These are phyloP conservation scores for Candida argentea DNA, from an alignment of 805 yeast species.

Conservation along the genomic window DNA sequence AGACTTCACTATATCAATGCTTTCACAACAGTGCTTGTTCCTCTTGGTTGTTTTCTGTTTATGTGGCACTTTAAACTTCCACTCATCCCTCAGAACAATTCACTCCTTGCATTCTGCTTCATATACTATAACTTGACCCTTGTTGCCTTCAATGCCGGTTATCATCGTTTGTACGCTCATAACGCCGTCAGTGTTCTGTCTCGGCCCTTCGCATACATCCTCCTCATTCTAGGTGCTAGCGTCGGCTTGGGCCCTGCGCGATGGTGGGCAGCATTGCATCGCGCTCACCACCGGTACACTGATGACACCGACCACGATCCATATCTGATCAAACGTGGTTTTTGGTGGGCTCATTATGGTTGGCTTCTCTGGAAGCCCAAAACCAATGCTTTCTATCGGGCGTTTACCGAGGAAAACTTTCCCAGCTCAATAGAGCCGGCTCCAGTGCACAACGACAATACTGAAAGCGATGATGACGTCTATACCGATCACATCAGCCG, in stretches of 20 bases:
- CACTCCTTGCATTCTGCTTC: slow-evolving; percentile 21
- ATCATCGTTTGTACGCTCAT: slow-evolving; percentile 34
- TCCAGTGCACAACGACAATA: slow-evolving; percentile 5
- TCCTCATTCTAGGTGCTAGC: slow-evolving; percentile 58
- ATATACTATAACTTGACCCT: slow-evolving; percentile 26
- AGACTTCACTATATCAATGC: slow-evolving; percentile 28
- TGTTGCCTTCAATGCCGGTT: slow-evolving; percentile 32
- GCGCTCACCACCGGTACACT: slow-evolving; percentile 84
- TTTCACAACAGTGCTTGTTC: slow-evolving; percentile 24
- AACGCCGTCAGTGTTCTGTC: slow-evolving; percentile 22
- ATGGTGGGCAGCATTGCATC: slow-evolving; percentile 76
- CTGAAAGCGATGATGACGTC: slow-evolving; percentile 4
- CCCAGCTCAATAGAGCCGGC: slow-evolving; percentile 7
- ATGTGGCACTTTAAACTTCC: slow-evolving; percentile 10
- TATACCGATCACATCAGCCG: neutral
- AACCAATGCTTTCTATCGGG: slow-evolving; percentile 18
- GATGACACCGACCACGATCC: slow-evolving; percentile 84
- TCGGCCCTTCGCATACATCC: slow-evolving; percentile 32
- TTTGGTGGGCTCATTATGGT: slow-evolving; percentile 77
- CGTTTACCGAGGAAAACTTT: slow-evolving; percentile 28
- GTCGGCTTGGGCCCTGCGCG: slow-evolving; percentile 68
- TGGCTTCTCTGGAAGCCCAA: slow-evolving; percentile 68
- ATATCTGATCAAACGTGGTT: slow-evolving; percentile 71
- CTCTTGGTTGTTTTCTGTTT: slow-evolving; percentile 19
- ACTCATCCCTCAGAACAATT: slow-evolving; percentile 16